phyloP scores from a whole-genome alignment of 148 eudicot species.

The Rhododendron molle region DNA sequence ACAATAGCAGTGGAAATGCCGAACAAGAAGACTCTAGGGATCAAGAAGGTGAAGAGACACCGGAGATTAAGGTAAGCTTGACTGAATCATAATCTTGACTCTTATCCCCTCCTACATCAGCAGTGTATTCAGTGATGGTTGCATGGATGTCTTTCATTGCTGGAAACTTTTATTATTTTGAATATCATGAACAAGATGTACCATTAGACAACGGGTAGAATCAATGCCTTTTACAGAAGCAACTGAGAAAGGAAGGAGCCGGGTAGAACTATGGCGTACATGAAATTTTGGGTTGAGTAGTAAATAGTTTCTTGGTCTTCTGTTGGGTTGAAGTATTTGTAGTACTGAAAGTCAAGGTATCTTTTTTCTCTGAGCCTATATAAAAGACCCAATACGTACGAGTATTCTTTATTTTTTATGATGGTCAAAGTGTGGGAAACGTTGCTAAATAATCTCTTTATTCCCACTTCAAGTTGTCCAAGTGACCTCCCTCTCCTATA shows the following conservation, averaged over 20 bases:
- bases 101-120: neutral
- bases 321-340: neutral
- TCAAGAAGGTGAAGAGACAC: conserved; percentile 52
- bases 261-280: neutral
- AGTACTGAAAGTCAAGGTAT: neutral
- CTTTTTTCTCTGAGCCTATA: neutral
- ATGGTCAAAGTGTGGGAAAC: neutral
- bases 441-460: neutral
- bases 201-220: neutral
- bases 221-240: neutral
- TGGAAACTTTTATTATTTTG: too few species aligned
- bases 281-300: neutral
- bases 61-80: conserved; percentile 62
- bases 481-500: neutral
- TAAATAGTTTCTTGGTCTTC: neutral
- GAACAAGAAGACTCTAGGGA: conserved; percentile 37
- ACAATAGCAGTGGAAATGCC: conserved; percentile 39
- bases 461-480: neutral
- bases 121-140: neutral
- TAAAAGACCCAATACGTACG: neutral
- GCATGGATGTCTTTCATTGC: neutral
- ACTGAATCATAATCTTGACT: neutral
- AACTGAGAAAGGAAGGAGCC: neutral
- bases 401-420: neutral
- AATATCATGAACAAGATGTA: neutral